phyloP scores from a whole-genome alignment of 805 yeast species.

The Lachancea cidri region DNA sequence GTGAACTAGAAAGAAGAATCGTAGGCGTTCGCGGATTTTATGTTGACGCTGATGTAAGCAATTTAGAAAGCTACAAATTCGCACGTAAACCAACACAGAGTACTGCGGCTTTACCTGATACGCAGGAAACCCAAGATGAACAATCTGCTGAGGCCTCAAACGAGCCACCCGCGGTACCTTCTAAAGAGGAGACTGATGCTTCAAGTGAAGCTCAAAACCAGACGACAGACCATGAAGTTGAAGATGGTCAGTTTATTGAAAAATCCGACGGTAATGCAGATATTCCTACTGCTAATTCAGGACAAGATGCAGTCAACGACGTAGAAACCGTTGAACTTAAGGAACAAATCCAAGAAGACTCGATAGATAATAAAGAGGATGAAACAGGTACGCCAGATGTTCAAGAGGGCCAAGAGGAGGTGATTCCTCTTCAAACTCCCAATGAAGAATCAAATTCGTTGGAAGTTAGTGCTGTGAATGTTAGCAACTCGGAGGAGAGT shows the following conservation, averaged over 20 bases:
- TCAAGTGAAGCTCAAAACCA: not conserved
- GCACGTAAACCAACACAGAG: conserved; percentile 14
- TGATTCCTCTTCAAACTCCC: not conserved
- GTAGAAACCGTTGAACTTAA: conserved; percentile 1
- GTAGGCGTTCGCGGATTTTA: conserved; percentile 91
- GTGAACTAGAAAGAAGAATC: conserved; percentile 80
- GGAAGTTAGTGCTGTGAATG: no score
- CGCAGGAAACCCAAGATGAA: conserved; percentile 6
- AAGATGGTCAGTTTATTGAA: no score
- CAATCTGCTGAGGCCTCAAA: not conserved
- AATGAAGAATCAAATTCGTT: not conserved
- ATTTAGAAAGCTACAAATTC: conserved; percentile 44
- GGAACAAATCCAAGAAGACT: conserved; percentile 2
- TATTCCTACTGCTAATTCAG: no score
- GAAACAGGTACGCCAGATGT: not conserved
- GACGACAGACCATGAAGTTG: not conserved
- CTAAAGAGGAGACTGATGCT: not conserved
- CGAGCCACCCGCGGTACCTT: no score
- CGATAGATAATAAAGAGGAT: not conserved
- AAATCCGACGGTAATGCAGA: no score
- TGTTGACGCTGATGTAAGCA: conserved; percentile 47
- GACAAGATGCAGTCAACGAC: conserved; percentile 1
- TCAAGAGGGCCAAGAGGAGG: not conserved
- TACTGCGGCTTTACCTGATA: not conserved
- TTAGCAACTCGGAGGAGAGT: no score